These are phyloP conservation scores for Agrostemma githago DNA, from an alignment of 148 eudicot genomes.

Conservation along the genomic window DNA sequence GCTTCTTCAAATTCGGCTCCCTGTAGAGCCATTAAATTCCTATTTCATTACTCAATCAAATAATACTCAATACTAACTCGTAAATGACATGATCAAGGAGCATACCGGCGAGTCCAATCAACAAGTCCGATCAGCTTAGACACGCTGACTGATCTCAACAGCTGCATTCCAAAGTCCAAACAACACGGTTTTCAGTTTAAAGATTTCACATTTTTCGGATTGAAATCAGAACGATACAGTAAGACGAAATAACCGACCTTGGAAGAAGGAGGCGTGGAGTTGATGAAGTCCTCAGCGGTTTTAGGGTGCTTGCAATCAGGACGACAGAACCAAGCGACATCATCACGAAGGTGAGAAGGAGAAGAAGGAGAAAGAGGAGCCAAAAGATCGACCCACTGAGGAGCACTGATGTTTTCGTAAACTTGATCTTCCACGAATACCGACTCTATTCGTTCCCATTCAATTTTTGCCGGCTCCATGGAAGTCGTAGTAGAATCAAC, in stretches of 20 bases:
- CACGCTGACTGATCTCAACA: conserved; percentile 52
- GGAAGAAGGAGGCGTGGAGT: conserved; percentile 35
- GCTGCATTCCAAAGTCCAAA: conserved; percentile 33
- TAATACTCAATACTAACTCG: not conserved
- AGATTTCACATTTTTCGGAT: not conserved
- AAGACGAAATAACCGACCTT: conserved; percentile 42
- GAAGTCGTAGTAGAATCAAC: not conserved
- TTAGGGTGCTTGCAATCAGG: conserved; percentile 88
- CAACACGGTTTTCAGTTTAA: not conserved
- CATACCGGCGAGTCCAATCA: conserved; percentile 43
- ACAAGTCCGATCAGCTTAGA: conserved; percentile 55
- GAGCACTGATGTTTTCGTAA: conserved; percentile 72
- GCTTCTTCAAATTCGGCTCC: conserved; percentile 62
- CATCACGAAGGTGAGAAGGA: conserved; percentile 24
- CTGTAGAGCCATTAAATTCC: conserved; percentile 25
- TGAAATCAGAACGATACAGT: not conserved
- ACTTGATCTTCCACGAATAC: conserved; percentile 48
- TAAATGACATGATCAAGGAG: not conserved
- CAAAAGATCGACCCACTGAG: conserved; percentile 75
- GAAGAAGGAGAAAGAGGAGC: conserved; percentile 25
- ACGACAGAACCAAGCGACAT: conserved; percentile 80
- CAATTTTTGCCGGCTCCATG: conserved; percentile 80
- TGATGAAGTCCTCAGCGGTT: conserved; percentile 70
- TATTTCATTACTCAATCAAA: not conserved
- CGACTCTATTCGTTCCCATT: conserved; percentile 62